phyloP scores from a whole-genome alignment of 1,139 yeast genomes.

The Kodamaea alishanica region DNA sequence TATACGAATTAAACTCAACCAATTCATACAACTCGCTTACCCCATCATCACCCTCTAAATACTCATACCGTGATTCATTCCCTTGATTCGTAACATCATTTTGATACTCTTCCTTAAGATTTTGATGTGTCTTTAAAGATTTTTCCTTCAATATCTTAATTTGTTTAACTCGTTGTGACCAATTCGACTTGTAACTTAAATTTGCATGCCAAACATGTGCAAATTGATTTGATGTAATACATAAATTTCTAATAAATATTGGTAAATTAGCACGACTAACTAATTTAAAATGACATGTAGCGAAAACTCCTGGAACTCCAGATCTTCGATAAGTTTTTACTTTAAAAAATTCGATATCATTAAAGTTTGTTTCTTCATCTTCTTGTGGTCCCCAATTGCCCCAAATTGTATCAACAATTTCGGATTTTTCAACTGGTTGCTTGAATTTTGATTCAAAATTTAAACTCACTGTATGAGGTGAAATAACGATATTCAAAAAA shows the following conservation, averaged over 20 bases:
- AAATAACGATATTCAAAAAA: conserved; percentile 72
- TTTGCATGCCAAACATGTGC: conserved; percentile 69
- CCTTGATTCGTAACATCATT: conserved; percentile 1
- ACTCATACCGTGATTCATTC: conserved; percentile 17
- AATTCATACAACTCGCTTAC: conserved; percentile 29
- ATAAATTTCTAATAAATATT: conserved; percentile 60
- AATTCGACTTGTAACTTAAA: conserved; percentile 54
- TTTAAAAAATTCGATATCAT: conserved; percentile 36
- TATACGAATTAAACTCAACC: conserved; percentile 45
- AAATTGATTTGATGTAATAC: conserved; percentile 65
- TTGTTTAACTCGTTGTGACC: conserved; percentile 66
- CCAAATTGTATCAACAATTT: not conserved
- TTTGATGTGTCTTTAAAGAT: conserved; percentile 29
- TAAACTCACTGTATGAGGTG: conserved; percentile 47
- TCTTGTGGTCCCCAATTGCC: conserved; percentile 6
- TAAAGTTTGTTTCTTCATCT: conserved; percentile 3
- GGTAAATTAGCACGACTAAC: conserved; percentile 60
- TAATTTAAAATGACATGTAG: conserved; percentile 72
- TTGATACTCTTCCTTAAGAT: conserved; percentile 21
- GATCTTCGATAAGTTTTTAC: conserved; percentile 62
- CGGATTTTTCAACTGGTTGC: no score
- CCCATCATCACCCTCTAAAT: conserved; percentile 11
- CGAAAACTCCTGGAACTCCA: conserved; percentile 74
- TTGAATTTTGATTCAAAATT: no score
- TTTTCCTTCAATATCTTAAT: conserved; percentile 47